phyloP scores from a whole-genome alignment of 495 filamentous ascomycete species.

The Hypomontagnella submonticulosa region DNA sequence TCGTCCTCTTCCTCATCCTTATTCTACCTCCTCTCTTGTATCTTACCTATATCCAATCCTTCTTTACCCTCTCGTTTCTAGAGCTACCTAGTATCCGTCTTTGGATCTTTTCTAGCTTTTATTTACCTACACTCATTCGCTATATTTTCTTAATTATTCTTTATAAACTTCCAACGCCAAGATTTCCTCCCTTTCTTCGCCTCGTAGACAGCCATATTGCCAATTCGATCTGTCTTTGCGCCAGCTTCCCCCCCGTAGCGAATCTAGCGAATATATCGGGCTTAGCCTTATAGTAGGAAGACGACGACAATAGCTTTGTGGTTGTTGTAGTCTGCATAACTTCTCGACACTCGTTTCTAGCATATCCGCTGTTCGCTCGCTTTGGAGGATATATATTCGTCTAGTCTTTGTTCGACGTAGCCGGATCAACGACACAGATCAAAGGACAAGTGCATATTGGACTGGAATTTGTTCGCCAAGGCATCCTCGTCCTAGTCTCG shows the following conservation, averaged over 20 bases:
- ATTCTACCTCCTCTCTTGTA: constrained; percentile 49
- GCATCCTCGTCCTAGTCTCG: constrained; percentile 5
- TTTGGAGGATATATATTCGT: constrained; percentile 50
- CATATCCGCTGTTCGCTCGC: constrained; percentile 49
- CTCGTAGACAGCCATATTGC: constrained; percentile 22
- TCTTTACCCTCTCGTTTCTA: constrained; percentile 42
- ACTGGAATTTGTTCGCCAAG: constrained; percentile 25
- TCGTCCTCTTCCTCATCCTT: constrained; percentile 47
- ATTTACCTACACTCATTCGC: constrained; percentile 50
- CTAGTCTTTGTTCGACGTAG: constrained; percentile 48
- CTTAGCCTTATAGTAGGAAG: constrained; percentile 13
- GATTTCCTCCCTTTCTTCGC: constrained; percentile 25
- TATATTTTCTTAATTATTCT: constrained; percentile 53
- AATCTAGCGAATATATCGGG: constrained; percentile 17
- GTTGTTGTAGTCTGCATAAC: constrained; percentile 23
- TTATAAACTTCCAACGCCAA: constrained; percentile 43
- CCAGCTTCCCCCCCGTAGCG: constrained; percentile 21
- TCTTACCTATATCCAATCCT: constrained; percentile 51
- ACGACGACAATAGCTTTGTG: constrained; percentile 40
- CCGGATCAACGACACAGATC: constrained; percentile 37
- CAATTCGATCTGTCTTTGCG: constrained; percentile 28
- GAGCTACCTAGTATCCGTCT: constrained; percentile 32
- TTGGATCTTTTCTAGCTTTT: constrained; percentile 47
- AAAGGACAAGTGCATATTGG: constrained; percentile 33
- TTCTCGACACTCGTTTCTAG: constrained; percentile 49